Evolutionary conservation across 2,329 filamentous ascomycete genomes (phyloP), one percentile per base, ranked within the genome.

Genomic region (Diaporthe humulicola): DNA sequence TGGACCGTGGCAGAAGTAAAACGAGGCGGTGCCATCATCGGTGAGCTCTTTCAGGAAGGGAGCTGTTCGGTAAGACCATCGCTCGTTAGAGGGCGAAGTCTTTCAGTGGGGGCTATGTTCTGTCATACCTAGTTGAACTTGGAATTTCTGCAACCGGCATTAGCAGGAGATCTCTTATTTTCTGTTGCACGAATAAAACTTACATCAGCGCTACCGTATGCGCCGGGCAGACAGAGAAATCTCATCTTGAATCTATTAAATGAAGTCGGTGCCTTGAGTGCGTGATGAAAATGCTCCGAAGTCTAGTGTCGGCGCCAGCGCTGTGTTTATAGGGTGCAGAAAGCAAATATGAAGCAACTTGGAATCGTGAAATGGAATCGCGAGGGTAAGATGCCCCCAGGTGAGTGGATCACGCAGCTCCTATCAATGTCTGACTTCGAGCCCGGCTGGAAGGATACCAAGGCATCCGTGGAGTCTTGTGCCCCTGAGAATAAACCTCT

Each of bases 191-290:
- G 57, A 17, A 17, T 14, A 25, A 30, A 73, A 82, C 86, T 83
- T 81, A 88, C 88, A 77, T 87, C 86, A 69, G 88, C 86, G 82
- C 88, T 91, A 71, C 89, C 89, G 79, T 88, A 91, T 30, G 89
- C 88, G 76, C 89, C 89, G 45, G 89, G 89, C 12, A 91, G 84
- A 79, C 89, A 91, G 42, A 91, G 81, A 70, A 91, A 88, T 78
- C 84, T 88, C 89, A 91, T 90, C 25, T 77, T 85, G 80, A 72
- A 58, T 54, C 36, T 30, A 40, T 12, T 40, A 10, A 19, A 28
- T 36, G 33, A 12, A 2, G 22, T 5, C 1, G 15, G 19, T 28
- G 14, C 14, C 2, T 33, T 30, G 28, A n/a, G 22, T 15, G 1
- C 25, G 22, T 40, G 17, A n/a, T 22, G 22, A 15, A 33, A 67